These are phyloP conservation scores for Penicillium tannophilum DNA, from an alignment of 495 filamentous ascomycete genomes.

Conservation along the genomic window DNA sequence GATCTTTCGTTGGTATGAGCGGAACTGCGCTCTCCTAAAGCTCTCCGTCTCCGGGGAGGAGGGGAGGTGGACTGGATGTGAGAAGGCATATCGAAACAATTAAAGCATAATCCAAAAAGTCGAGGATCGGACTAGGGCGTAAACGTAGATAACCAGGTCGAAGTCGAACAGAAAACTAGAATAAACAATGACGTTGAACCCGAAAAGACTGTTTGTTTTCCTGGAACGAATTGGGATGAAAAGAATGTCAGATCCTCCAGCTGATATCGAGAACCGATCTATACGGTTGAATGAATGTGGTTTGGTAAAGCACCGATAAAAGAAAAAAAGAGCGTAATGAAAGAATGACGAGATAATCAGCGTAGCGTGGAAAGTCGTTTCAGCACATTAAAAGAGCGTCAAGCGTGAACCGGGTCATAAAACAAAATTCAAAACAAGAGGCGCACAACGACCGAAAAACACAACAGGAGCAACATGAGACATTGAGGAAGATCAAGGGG, in stretches of 20 bases:
- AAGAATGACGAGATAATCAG: slow-evolving; percentile 28
- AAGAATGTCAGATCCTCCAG: not conserved
- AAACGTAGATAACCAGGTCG: not conserved
- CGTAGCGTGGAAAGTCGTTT: slow-evolving; percentile 21
- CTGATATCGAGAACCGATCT: slow-evolving; percentile 16
- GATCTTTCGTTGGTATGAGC: slow-evolving; percentile 53
- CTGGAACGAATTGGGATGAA: slow-evolving; percentile 13
- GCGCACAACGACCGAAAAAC: slow-evolving; percentile 39
- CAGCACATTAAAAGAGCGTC: slow-evolving; percentile 15
- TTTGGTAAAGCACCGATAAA: not conserved
- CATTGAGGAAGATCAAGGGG: slow-evolving; percentile 31
- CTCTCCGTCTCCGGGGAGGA: slow-evolving; percentile 44
- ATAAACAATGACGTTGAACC: slow-evolving; percentile 11
- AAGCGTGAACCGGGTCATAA: slow-evolving; percentile 19
- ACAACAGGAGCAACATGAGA: slow-evolving; percentile 33
- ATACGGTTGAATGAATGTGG: not conserved
- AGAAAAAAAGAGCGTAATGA: not conserved
- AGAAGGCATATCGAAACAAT: slow-evolving; percentile 38
- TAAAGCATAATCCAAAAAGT: slow-evolving; percentile 36
- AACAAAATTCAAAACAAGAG: slow-evolving; percentile 46
- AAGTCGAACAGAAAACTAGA: not conserved
- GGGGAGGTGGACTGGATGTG: slow-evolving; percentile 36
- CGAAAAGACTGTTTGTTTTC: slow-evolving; percentile 12
- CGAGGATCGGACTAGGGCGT: not conserved
- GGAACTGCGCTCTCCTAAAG: slow-evolving; percentile 54